A percentile compares a stretch with the other conserved stretches of the same genome.
phyloP scores from a whole-genome alignment of 73 alveolate species.

The Paramecium primaurelia region DNA sequence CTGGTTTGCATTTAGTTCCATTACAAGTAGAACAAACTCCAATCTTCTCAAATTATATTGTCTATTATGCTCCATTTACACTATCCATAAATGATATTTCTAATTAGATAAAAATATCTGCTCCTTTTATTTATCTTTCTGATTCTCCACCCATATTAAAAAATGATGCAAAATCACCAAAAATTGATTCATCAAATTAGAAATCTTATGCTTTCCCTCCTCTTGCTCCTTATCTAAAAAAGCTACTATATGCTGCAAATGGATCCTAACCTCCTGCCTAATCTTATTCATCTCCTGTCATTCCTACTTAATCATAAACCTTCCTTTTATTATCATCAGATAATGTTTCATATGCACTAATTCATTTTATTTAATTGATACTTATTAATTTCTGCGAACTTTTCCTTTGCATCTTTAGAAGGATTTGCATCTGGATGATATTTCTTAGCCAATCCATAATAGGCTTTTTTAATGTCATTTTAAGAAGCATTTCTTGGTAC shows the following conservation, averaged over 20 bases:
- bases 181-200: conserved; percentile 73
- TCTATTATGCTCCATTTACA: conserved; percentile 77
- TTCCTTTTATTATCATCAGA: conserved; percentile 75
- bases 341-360: conserved; percentile 89
- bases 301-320: conserved; percentile 83
- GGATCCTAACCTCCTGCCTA: conserved; percentile 78
- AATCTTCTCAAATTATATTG: conserved; percentile 60
- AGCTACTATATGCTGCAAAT: conserved; percentile 62
- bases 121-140: conserved; percentile 64
- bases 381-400: conserved; percentile 82
- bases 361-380: background rate
- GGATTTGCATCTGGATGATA: conserved; percentile 94
- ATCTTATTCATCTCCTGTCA: conserved; percentile 87
- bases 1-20: conserved; percentile 84
- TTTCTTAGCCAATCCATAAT: conserved; percentile 82
- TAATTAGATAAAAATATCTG: conserved; percentile 66
- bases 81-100: conserved; percentile 84
- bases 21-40: conserved; percentile 81
- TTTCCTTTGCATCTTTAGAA: conserved; percentile 84
- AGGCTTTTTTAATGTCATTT: conserved; percentile 86
- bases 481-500: conserved; percentile 76
- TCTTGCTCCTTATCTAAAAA: conserved; percentile 57
- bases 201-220: conserved; percentile 61
- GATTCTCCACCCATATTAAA: conserved; percentile 76
- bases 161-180: conserved; percentile 81